Conservation (phyloP, 306 rosid species). For the Myrica gale region DNA sequence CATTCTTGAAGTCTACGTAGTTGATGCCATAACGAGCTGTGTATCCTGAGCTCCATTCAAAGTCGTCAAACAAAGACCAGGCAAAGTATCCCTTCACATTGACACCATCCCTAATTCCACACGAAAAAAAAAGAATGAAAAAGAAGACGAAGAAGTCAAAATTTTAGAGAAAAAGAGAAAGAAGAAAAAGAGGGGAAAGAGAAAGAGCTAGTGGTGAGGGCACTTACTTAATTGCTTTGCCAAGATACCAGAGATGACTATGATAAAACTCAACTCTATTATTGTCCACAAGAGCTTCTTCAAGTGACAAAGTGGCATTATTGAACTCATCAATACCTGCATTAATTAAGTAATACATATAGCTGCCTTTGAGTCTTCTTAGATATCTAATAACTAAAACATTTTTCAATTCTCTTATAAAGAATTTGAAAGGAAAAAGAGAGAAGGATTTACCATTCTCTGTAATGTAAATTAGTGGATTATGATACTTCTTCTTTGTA, state of each 20-base stretch:
- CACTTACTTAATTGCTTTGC: background rate
- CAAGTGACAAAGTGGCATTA: background rate
- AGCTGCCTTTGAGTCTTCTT: too few species aligned
- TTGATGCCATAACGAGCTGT: background rate
- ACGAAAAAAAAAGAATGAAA: too few species aligned
- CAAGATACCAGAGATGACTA: background rate
- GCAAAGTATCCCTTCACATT: background rate
- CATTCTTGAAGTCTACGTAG: background rate
- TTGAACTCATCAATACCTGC: background rate
- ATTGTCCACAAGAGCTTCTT: background rate
- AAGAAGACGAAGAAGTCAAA: too few species aligned
- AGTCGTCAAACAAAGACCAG: background rate
- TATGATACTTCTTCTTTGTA: conserved; percentile 18
- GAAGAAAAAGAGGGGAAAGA: background rate
- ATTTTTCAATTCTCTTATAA: too few species aligned
- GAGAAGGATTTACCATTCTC: background rate
- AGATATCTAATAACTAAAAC: too few species aligned
- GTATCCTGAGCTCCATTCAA: background rate
- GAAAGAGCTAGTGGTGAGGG: too few species aligned
- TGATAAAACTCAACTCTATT: background rate
- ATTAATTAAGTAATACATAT: too few species aligned
- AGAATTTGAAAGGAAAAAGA: too few species aligned
- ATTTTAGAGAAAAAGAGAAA: background rate
- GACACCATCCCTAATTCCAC: background rate
- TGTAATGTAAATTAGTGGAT: conserved; percentile 18